phyloP scores from a whole-genome alignment of 2,329 filamentous ascomycete species.

The Corinectria fuckeliana region DNA sequence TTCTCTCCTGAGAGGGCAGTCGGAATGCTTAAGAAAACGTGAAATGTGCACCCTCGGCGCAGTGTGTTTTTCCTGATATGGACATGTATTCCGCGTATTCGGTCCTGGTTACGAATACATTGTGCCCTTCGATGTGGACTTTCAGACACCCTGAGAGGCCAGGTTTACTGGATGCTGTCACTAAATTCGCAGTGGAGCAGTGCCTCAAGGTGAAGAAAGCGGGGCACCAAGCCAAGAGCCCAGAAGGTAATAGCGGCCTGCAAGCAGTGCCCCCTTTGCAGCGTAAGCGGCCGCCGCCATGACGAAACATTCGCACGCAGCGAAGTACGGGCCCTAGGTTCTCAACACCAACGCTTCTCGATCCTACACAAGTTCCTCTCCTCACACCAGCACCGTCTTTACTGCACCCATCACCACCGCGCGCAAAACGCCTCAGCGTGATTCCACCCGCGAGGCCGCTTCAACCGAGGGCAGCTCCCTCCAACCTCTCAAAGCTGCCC shows the following conservation, averaged over 20 bases:
- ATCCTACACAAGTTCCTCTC: not conserved
- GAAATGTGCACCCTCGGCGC: not conserved
- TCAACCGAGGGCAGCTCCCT: conserved; percentile 5
- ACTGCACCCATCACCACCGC: not conserved
- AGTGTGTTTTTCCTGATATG: no score
- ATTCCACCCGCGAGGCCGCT: not conserved
- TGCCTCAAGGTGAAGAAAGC: conserved; percentile 24
- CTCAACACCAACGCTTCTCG: conserved; percentile 18
- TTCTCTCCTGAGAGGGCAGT: no score
- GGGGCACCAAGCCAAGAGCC: conserved; percentile 26
- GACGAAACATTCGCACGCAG: conserved; percentile 35
- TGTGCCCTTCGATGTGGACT: not conserved
- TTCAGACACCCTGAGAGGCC: not conserved
- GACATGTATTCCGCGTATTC: not conserved
- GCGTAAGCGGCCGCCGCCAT: conserved; percentile 37
- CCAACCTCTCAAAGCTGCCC: conserved; percentile 16
- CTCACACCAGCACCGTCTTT: not conserved
- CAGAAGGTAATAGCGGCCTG: conserved; percentile 25
- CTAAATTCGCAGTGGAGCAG: no score
- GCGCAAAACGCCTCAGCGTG: not conserved
- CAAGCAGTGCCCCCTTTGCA: conserved; percentile 35
- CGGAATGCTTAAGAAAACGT: no score
- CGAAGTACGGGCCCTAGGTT: conserved; percentile 8
- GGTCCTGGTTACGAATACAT: no score
- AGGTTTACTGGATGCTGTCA: conserved; percentile 9